Evolutionary conservation across 2,329 filamentous ascomycete species (phyloP).

Genomic region (Fusarium abutilonis): DNA sequence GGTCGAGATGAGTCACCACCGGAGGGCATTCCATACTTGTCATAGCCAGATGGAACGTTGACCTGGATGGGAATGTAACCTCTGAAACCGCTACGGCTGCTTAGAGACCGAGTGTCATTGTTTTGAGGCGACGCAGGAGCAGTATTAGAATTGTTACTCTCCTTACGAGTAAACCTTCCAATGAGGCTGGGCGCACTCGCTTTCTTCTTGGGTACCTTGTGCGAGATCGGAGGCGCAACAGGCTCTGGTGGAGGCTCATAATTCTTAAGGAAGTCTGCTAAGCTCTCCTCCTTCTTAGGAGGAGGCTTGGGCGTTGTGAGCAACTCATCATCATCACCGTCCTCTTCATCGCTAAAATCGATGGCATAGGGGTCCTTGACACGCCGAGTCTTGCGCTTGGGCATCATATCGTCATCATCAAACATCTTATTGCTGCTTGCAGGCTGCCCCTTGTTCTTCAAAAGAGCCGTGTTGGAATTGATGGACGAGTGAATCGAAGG

Average conservation of each 20-base stretch:
- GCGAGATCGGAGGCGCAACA: constrained; percentile 47
- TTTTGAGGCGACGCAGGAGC: constrained; percentile 40
- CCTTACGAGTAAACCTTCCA: constrained; percentile 61
- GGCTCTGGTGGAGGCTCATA: constrained; percentile 71
- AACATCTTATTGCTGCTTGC: constrained; percentile 51
- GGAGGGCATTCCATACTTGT: constrained; percentile 52
- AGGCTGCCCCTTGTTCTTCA: constrained; percentile 55
- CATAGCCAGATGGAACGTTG: constrained; percentile 58
- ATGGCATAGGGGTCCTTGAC: constrained; percentile 94
- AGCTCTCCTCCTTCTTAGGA: constrained; percentile 68
- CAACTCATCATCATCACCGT: constrained; percentile 59
- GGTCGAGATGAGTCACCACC: constrained; percentile 38
- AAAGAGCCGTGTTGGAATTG: constrained; percentile 79
- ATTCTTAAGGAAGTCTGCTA: constrained; percentile 78
- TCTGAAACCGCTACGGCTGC: constrained; percentile 51
- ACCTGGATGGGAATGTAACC: constrained; percentile 65
- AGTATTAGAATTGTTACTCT: constrained; percentile 47
- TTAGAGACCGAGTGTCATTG: constrained; percentile 50
- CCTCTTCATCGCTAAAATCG: constrained; percentile 75
- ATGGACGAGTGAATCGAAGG: constrained; percentile 70
- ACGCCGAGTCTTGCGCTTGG: constrained; percentile 78
- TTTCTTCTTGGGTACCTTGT: constrained; percentile 68
- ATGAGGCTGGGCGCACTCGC: constrained; percentile 70
- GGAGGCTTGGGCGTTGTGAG: constrained; percentile 53
- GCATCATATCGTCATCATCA: constrained; percentile 65